Evolutionary conservation across 1,284 basidiomycete species (phyloP).

Genomic region (Ganoderma multipileum): DNA sequence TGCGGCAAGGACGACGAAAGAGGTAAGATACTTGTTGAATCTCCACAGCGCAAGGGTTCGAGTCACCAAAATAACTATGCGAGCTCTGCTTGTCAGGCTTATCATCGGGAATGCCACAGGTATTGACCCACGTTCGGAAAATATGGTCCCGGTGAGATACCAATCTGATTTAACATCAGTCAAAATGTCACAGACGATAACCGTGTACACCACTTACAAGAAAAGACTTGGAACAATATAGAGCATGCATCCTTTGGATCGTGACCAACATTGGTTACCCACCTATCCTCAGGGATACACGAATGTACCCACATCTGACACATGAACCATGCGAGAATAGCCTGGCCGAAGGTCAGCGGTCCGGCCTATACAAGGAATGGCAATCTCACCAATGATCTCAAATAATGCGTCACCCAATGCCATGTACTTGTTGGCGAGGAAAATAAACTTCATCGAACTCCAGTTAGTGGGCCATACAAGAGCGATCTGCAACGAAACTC

Average conservation of each 20-base stretch:
- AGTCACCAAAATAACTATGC: background rate
- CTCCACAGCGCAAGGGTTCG: slow-evolving; percentile 1
- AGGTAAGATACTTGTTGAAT: background rate
- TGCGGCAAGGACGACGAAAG: background rate
- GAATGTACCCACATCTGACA: background rate
- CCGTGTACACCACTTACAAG: background rate
- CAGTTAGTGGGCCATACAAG: background rate
- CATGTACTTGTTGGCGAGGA: slow-evolving; percentile 5
- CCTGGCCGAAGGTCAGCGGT: background rate
- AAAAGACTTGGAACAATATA: background rate
- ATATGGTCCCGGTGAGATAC: background rate
- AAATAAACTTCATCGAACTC: slow-evolving; percentile 1
- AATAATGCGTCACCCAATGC: background rate
- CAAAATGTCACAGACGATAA: background rate
- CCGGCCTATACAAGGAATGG: background rate
- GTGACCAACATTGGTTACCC: background rate
- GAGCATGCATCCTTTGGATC: background rate
- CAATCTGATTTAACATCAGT: background rate
- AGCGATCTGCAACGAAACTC: background rate
- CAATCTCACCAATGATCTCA: background rate
- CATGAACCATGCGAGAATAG: background rate
- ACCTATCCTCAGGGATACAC: background rate
- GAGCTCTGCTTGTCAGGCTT: background rate
- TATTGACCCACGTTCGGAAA: background rate
- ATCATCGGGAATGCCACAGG: background rate